Percentiles rank a stretch among this genome's conserved stretches.
Evolutionary conservation across 495 filamentous ascomycete species (phyloP).

Genomic region (Aspergillus leporis): DNA sequence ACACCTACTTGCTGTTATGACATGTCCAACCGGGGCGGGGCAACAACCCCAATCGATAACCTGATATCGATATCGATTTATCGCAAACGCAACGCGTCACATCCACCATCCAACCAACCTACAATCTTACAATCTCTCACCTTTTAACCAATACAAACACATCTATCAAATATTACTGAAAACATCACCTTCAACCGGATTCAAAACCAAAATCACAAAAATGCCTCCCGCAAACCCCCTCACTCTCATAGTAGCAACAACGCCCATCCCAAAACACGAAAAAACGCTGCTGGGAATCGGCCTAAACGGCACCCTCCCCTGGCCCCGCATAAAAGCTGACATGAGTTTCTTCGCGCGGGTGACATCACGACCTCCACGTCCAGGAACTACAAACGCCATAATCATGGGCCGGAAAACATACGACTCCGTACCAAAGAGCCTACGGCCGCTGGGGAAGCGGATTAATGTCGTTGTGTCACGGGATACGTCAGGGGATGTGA

Average conservation of each 20-base stretch:
- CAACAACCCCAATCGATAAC: neutral
- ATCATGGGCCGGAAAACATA: conserved; percentile 98
- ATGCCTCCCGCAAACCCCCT: conserved; percentile 28
- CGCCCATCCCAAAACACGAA: conserved; percentile 30
- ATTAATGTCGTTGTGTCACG: conserved; percentile 78
- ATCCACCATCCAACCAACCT: too few relatives aligned
- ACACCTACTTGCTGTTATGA: too few relatives aligned
- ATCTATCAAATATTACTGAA: too few relatives aligned
- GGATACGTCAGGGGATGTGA: conserved; percentile 29
- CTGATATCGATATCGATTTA: neutral
- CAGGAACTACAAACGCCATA: conserved; percentile 65
- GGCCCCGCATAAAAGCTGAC: conserved; percentile 82
- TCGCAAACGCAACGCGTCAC: neutral
- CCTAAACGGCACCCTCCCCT: conserved; percentile 74
- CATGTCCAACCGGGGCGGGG: neutral
- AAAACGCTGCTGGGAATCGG: conserved; percentile 82
- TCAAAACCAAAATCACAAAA: too few relatives aligned
- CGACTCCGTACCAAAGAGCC: conserved; percentile 74
- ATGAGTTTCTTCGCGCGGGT: conserved; percentile 94
- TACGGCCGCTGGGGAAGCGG: conserved; percentile 77
- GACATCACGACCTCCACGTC: conserved; percentile 62
- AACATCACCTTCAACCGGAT: neutral
- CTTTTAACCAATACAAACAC: neutral
- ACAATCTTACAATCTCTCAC: neutral
- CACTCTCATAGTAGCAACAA: conserved; percentile 48